Evolutionary conservation across 192 early-diverging fungal genomes (phyloP), one percentile per base, ranked within the genome.

Genomic region (Coemansia sp.): DNA sequence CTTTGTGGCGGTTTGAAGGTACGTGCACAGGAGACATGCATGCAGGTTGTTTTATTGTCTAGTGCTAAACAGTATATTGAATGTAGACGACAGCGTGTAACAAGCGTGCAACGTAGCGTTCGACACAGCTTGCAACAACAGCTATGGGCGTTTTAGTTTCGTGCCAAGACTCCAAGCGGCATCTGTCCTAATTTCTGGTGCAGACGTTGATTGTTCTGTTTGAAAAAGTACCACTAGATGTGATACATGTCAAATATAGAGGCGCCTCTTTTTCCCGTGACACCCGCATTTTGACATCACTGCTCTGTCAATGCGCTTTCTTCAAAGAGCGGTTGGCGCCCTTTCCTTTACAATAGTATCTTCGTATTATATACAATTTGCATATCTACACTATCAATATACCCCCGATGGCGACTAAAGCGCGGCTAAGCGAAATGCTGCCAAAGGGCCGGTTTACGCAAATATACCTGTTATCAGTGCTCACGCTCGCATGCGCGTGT

Each of bases 71-170:
- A 53, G 19, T 40, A 54, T 52, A 53, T 37, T 63, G 47, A 8
- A 9, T 56, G 60, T 75, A 75, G 74, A 75, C 36, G 74, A 70
- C 59, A 63, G 56, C 56, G 68, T 75, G 14, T 75, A 50, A 47
- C 22, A 47, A 36, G 11, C 0, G 23, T 17, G 15, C 20, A 34
- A 34, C 8, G 1, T 1, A 34, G 31, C 31, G 7, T 2, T 4
- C 25, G 38, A 40, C 38, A 40, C 2, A 44, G 15, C n/a, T n/a
- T n/a, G n/a, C n/a, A n/a, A n/a, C n/a, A n/a, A n/a, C n/a, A n/a
- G n/a, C n/a, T n/a, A n/a, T n/a, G n/a, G n/a, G n/a, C 40, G 11
- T 3, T 44, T 44, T 0, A 3, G 15, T 44, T 44, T n/a, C n/a
- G 40, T 15, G 40, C 40, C 40, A 44, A 44, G 40, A 44, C 40